phyloP scores from a whole-genome alignment of 2,329 filamentous ascomycete species.

The Eurotiales sp. region DNA sequence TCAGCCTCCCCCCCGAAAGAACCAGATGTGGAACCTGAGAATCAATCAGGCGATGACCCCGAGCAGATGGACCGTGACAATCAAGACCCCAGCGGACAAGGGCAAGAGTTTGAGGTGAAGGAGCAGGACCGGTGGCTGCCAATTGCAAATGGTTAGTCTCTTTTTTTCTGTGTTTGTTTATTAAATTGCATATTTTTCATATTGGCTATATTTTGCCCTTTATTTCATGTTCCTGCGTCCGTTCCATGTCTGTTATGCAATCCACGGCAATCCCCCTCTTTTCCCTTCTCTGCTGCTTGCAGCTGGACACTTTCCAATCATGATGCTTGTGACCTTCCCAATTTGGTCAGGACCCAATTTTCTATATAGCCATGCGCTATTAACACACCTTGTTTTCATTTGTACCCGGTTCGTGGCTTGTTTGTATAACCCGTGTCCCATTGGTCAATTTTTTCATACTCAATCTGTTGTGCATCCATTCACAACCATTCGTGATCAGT shows the following conservation, averaged over 20 bases:
- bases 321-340: not conserved
- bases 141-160: constrained; percentile 97
- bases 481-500: not conserved
- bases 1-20: constrained; percentile 92
- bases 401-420: not conserved
- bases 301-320: constrained; percentile 17
- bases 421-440: not conserved
- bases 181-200: too few relatives aligned
- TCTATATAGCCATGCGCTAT: not conserved
- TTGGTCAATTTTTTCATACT: constrained; percentile 9
- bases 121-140: constrained; percentile 99
- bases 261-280: constrained; percentile 57
- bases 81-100: constrained; percentile 68
- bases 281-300: constrained; percentile 29
- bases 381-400: constrained; percentile 4
- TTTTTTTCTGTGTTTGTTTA: not conserved
- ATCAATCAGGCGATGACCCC: constrained; percentile 87
- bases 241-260: constrained; percentile 35
- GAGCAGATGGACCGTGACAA: constrained; percentile 75
- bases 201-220: too few relatives aligned
- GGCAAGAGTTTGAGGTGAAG: constrained; percentile 95
- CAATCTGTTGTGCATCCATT: not conserved
- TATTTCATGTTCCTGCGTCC: constrained; percentile 33
- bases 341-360: not conserved
- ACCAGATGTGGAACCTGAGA: constrained; percentile 81